phyloP scores from a whole-genome alignment of 2,329 filamentous ascomycete species.

The Parastagonospora nodorum region DNA sequence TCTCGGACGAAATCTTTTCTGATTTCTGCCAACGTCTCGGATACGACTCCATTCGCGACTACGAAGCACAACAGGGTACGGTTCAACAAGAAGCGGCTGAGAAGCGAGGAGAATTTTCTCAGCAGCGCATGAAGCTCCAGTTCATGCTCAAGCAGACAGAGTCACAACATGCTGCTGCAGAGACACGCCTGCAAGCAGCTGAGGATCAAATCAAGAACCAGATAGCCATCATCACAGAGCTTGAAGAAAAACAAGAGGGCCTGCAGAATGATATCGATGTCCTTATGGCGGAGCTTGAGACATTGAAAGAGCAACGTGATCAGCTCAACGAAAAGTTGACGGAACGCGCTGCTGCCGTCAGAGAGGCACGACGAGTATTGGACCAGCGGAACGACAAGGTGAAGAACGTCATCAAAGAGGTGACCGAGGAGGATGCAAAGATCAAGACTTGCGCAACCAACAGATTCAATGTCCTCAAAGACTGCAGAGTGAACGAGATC shows the following conservation, averaged over 20 bases:
- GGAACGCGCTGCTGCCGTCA: constrained; percentile 74
- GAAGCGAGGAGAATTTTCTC: constrained; percentile 83
- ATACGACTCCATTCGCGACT: constrained; percentile 87
- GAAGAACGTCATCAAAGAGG: constrained; percentile 73
- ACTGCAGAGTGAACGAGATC: constrained; percentile 93
- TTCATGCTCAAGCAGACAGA: constrained; percentile 68
- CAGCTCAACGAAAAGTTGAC: constrained; percentile 70
- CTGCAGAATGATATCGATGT: constrained; percentile 75
- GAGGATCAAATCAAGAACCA: constrained; percentile 70
- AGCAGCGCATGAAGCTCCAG: constrained; percentile 70
- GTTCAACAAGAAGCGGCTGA: constrained; percentile 88
- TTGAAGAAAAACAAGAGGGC: constrained; percentile 72
- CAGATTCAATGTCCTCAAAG: constrained; percentile 81
- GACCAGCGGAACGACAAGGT: constrained; percentile 85
- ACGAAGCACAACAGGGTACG: constrained; percentile 90
- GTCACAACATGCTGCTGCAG: constrained; percentile 72
- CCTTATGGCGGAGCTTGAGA: constrained; percentile 76
- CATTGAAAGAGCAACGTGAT: constrained; percentile 73
- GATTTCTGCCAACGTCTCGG: constrained; percentile 85
- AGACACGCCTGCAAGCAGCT: constrained; percentile 70
- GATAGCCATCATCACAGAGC: constrained; percentile 64
- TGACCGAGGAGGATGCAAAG: constrained; percentile 79
- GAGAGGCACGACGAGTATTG: constrained; percentile 77
- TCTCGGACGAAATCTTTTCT: constrained; percentile 87
- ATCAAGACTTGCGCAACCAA: constrained; percentile 83